Evolutionary conservation across 2,329 filamentous ascomycete species (phyloP).

Genomic region (Davidsoniella virescens): DNA sequence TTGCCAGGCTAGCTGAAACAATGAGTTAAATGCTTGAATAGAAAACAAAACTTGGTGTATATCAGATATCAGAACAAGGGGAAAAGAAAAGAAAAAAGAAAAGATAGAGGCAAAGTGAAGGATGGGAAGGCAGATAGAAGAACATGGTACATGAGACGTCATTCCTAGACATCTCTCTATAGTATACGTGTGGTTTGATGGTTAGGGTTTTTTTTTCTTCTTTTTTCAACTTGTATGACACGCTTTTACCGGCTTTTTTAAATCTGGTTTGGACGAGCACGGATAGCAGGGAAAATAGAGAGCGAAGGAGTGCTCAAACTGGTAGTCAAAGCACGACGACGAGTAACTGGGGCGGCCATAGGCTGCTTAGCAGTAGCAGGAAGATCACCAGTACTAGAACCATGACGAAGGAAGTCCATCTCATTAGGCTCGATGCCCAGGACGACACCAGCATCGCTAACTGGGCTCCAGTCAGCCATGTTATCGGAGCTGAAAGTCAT

Average conservation of each 20-base stretch:
- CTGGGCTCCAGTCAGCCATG: constrained; percentile 14
- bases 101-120: neutral
- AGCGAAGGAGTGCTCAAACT: constrained; percentile 28
- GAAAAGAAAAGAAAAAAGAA: neutral
- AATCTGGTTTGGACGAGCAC: neutral
- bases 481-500: constrained; percentile 33
- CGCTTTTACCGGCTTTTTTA: neutral
- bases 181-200: neutral
- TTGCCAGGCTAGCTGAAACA: too few species aligned
- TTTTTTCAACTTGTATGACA: neutral
- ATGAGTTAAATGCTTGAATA: neutral
- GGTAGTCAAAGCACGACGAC: constrained; percentile 29
- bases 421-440: constrained; percentile 10
- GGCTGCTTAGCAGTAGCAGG: constrained; percentile 9
- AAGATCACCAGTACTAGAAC: constrained; percentile 11
- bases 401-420: constrained; percentile 9
- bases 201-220: neutral
- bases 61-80: neutral
- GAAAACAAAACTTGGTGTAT: neutral
- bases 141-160: neutral
- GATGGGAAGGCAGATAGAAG: neutral
- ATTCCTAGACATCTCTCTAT: neutral
- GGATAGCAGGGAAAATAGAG: constrained; percentile 32
- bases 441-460: constrained; percentile 16
- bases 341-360: constrained; percentile 15